phyloP scores from a whole-genome alignment of 345 rosid species.

The Mangifera indica region DNA sequence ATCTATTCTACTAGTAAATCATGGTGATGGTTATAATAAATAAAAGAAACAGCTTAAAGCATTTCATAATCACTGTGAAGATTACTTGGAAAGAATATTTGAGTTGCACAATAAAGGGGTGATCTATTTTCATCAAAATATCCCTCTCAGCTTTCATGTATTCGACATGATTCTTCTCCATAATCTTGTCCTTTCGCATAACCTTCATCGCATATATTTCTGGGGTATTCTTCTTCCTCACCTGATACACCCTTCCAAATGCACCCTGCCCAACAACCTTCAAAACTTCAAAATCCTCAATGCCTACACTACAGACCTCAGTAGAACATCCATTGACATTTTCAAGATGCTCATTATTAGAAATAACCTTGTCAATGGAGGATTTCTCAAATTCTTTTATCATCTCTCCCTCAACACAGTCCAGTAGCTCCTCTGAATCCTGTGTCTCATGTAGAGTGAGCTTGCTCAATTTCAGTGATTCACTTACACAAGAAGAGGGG shows the following conservation, averaged over 20 bases:
- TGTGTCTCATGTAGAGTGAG: constrained; percentile 49
- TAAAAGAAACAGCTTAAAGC: background rate
- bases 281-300: constrained; percentile 85
- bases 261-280: constrained; percentile 95
- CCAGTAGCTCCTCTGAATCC: constrained; percentile 50
- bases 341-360: constrained; percentile 24
- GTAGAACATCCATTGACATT: constrained; percentile 22
- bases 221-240: constrained; percentile 73
- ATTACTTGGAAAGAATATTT: constrained; percentile 85
- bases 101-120: constrained; percentile 92
- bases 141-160: constrained; percentile 98
- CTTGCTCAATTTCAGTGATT: constrained; percentile 62
- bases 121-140: constrained; percentile 74
- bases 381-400: constrained; percentile 38
- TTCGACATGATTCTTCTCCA: constrained; percentile 90
- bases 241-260: constrained; percentile 93
- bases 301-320: constrained; percentile 43
- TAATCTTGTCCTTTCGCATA: constrained; percentile 87
- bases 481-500: constrained; percentile 63
- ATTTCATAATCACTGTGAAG: background rate
- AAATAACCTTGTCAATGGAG: constrained; percentile 28
- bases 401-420: constrained; percentile 30
- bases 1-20: background rate
- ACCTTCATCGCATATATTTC: constrained; percentile 98
- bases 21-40: background rate